A percentile compares a stretch with the other conserved stretches of the same genome.
These are phyloP conservation scores for Yamadazyma buinensis DNA, from an alignment of 1,139 yeast genomes.

Conservation along the genomic window DNA sequence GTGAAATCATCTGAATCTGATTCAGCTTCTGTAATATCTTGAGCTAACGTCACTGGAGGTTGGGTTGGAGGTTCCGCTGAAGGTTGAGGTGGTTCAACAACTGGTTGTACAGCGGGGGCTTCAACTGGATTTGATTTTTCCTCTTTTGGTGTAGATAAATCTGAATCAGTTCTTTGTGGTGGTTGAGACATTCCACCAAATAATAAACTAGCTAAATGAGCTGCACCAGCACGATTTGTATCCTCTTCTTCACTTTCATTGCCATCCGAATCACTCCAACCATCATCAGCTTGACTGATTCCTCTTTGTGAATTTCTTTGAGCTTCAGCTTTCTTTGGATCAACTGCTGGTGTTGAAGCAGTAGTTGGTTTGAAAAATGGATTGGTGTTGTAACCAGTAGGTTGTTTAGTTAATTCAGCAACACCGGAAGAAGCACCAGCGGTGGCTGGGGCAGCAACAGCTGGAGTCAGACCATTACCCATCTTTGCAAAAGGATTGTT, in stretches of 20 bases:
- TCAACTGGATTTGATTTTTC: background rate
- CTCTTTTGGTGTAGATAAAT: constrained; percentile 10
- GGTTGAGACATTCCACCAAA: constrained; percentile 62
- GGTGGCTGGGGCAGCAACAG: constrained; percentile 2
- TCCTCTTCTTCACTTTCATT: constrained; percentile 50
- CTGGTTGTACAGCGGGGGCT: background rate
- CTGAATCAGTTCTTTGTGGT: constrained; percentile 19
- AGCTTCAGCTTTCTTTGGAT: constrained; percentile 54
- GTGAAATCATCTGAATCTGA: constrained; percentile 3
- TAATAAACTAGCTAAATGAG: constrained; percentile 57
- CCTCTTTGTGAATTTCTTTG: constrained; percentile 70
- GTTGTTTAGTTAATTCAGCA: constrained; percentile 7
- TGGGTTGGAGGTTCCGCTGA: constrained; percentile 8
- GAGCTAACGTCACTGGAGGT: too few species aligned
- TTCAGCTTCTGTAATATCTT: constrained; percentile 3
- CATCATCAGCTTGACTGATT: constrained; percentile 45
- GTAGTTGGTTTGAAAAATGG: constrained; percentile 50
- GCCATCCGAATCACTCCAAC: constrained; percentile 62
- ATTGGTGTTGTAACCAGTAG: constrained; percentile 19
- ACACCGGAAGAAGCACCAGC: constrained; percentile 1
- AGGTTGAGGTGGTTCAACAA: background rate
- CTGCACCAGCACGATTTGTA: constrained; percentile 54
- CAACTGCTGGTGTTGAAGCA: constrained; percentile 29
- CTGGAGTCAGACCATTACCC: constrained; percentile 7
- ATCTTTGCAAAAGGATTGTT: constrained; percentile 38